phyloP scores from a whole-genome alignment of 306 rosid genomes.

The Hippophae tibetana region DNA sequence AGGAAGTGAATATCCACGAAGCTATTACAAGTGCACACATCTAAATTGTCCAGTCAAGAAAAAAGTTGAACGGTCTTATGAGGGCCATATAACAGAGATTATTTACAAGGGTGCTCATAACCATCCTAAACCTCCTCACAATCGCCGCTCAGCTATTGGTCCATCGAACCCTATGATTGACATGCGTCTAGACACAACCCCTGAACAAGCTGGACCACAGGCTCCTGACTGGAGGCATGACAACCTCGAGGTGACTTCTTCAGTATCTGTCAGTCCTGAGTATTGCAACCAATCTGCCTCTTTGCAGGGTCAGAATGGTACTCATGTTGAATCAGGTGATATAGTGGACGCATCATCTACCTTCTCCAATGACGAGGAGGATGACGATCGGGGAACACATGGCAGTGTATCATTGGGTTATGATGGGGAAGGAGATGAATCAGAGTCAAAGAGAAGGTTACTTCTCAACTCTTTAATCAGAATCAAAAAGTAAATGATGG shows the following conservation, averaged over 20 bases:
- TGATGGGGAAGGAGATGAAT: conserved; percentile 91
- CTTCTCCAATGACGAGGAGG: conserved; percentile 85
- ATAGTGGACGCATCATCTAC: conserved; percentile 81
- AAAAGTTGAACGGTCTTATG: conserved; percentile 86
- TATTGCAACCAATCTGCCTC: conserved; percentile 51
- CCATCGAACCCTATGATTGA: conserved; percentile 41
- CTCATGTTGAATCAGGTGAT: conserved; percentile 55
- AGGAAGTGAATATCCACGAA: conserved; percentile 92
- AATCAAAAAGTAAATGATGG: conserved; percentile 8
- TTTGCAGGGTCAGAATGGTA: conserved; percentile 56
- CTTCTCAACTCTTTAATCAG: conserved; percentile 16
- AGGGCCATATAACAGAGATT: conserved; percentile 91
- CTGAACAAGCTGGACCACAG: conserved; percentile 53
- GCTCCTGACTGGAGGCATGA: conserved; percentile 61
- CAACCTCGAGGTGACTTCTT: conserved; percentile 72
- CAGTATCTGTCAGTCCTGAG: conserved; percentile 56
- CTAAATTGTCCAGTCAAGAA: conserved; percentile 81
- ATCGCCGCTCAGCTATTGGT: conserved; percentile 60
- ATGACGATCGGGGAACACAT: conserved; percentile 81
- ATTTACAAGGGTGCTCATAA: conserved; percentile 90
- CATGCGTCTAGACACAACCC: conserved; percentile 50
- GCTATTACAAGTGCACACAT: conserved; percentile 90
- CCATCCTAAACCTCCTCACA: conserved; percentile 74
- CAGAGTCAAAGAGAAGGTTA: conserved; percentile 90
- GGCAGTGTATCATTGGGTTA: conserved; percentile 74